phyloP scores from a whole-genome alignment of 257 asterid species.

The Plantago ovata region DNA sequence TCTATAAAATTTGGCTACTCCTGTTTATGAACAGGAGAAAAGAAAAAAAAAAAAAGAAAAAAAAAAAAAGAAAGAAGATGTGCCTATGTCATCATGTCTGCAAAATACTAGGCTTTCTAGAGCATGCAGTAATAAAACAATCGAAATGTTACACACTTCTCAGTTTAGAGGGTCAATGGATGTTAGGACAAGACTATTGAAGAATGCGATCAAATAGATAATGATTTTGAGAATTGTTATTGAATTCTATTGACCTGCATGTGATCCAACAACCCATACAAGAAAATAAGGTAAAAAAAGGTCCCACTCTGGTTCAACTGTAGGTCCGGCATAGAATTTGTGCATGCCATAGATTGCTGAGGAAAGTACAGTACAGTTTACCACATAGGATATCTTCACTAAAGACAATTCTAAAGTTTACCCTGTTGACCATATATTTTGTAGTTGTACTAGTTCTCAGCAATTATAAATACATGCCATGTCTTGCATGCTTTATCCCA shows the following conservation, averaged over 20 bases:
- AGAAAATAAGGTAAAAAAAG: conserved; percentile 46
- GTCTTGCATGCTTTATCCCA: conserved; percentile 24
- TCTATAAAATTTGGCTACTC: too few species aligned
- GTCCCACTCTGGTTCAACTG: conserved; percentile 34
- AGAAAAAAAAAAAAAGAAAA: too few species aligned
- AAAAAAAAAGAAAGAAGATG: too few species aligned
- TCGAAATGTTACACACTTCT: conserved; percentile 7
- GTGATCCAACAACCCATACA: conserved; percentile 64
- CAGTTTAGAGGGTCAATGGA: conserved; percentile 13
- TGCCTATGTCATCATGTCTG: too few species aligned
- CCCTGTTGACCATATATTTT: conserved; percentile 19
- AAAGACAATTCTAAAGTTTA: conserved; percentile 21
- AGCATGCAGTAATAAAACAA: conserved; percentile 12
- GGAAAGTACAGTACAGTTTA: conserved; percentile 25
- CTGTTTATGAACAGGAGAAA: too few species aligned
- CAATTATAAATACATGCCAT: conserved; percentile 52
- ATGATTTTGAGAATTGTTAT: conserved; percentile 14
- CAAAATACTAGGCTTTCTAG: conserved; percentile 18
- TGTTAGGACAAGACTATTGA: conserved; percentile 15
- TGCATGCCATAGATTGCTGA: conserved; percentile 34
- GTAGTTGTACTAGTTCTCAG: conserved; percentile 18
- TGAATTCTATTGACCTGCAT: conserved; percentile 23
- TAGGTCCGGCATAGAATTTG: conserved; percentile 27
- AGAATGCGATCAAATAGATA: conserved; percentile 19
- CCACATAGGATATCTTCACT: conserved; percentile 34